Percentiles rank a stretch among this genome's conserved stretches.
phyloP scores from a whole-genome alignment of 371 early-diverging fungal species.

The Syncephalastrum contaminatum region DNA sequence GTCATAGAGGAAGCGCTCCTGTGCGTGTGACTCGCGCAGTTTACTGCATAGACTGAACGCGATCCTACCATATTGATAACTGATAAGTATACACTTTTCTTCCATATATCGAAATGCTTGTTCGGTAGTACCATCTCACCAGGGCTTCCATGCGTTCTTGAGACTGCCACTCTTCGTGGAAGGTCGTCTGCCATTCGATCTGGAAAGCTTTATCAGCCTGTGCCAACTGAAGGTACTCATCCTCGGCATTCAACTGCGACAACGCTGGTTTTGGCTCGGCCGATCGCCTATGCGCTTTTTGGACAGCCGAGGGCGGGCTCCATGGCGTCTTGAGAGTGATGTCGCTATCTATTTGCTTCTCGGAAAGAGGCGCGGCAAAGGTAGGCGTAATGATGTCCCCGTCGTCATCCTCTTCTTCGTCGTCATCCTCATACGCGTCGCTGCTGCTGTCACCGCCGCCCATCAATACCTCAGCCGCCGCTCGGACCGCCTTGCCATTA shows the following conservation, averaged over 20 bases:
- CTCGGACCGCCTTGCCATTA: not conserved
- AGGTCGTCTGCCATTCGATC: conserved; percentile 24
- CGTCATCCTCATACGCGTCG: not conserved
- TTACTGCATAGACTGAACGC: too few relatives aligned
- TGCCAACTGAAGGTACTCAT: too few relatives aligned
- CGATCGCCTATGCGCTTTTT: not conserved
- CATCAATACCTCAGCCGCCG: conserved; percentile 7
- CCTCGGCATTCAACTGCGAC: too few relatives aligned
- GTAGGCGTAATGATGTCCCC: conserved; percentile 4
- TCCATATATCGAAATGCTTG: not conserved
- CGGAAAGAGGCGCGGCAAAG: not conserved
- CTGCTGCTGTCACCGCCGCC: conserved; percentile 7
- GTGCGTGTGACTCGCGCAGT: conserved; percentile 25
- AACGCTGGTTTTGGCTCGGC: too few relatives aligned
- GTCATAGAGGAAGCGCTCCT: conserved; percentile 26
- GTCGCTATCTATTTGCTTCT: too few relatives aligned
- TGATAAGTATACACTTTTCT: too few relatives aligned
- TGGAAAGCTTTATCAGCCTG: too few relatives aligned
- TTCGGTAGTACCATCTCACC: conserved; percentile 25
- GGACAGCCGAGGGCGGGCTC: too few relatives aligned
- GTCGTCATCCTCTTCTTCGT: conserved; percentile 3
- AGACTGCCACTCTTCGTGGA: conserved; percentile 24
- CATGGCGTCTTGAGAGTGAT: too few relatives aligned
- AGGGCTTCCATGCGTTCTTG: conserved; percentile 23
- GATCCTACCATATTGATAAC: too few relatives aligned